Conservation (phyloP, 495 filamentous ascomycete genomes). For the Margaritispora aquatica region DNA sequence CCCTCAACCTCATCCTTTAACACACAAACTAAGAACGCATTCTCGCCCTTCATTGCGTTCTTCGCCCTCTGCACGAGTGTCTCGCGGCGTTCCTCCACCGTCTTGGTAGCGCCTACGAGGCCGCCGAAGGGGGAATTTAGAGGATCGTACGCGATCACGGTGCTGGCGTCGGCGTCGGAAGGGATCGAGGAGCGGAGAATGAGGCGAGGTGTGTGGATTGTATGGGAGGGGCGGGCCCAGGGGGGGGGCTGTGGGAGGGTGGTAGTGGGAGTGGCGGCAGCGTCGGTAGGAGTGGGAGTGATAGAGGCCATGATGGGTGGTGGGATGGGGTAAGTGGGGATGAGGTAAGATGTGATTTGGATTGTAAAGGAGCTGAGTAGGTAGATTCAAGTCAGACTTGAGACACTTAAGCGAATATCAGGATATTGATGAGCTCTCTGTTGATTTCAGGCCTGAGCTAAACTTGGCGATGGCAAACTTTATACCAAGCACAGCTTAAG, state of each 20-base stretch:
- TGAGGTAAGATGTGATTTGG: neutral
- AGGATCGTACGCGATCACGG: neutral
- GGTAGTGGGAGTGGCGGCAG: conserved; percentile 7
- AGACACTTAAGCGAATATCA: too few species aligned
- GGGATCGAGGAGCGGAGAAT: conserved; percentile 3
- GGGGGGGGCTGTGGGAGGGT: conserved; percentile 9
- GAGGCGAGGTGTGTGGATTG: conserved; percentile 6
- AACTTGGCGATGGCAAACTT: too few species aligned
- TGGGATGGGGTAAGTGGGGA: neutral
- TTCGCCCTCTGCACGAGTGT: neutral
- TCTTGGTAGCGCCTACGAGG: neutral
- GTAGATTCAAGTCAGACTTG: neutral
- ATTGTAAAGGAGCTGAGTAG: neutral
- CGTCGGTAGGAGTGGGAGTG: neutral
- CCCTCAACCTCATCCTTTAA: neutral
- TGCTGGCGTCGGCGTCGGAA: conserved; percentile 3
- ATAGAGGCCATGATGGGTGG: neutral
- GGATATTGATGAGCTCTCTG: too few species aligned
- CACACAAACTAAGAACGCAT: conserved; percentile 5
- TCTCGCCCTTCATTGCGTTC: too few species aligned
- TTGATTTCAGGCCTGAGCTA: too few species aligned
- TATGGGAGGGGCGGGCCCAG: conserved; percentile 5
- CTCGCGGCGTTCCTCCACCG: neutral
- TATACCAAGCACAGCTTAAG: too few species aligned
- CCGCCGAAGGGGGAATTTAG: conserved; percentile 14